These are phyloP conservation scores for Tylopilus balloui DNA, from an alignment of 768 basidiomycete species.

Conservation along the genomic window DNA sequence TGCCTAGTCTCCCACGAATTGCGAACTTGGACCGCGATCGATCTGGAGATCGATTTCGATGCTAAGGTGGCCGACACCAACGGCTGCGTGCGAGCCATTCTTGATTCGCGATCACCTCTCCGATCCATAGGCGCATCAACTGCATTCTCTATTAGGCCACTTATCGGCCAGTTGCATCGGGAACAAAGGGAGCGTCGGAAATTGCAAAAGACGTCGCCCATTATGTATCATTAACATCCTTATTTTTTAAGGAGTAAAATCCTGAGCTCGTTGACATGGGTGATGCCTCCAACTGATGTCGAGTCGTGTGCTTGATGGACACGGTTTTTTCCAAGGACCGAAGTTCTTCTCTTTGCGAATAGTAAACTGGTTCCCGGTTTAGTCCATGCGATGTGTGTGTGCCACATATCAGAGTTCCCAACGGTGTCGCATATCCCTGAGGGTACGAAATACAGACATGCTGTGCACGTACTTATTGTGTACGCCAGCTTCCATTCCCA, in stretches of 20 bases:
- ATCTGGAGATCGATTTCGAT: slow-evolving; percentile 15
- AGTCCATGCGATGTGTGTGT: not conserved
- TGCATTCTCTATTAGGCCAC: slow-evolving; percentile 1
- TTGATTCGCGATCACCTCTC: slow-evolving; percentile 9
- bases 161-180: not conserved
- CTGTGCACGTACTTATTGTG: not conserved
- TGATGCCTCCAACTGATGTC: not conserved
- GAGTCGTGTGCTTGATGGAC: not conserved
- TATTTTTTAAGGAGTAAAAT: not conserved
- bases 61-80: slow-evolving; percentile 1
- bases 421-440: slow-evolving; percentile 1
- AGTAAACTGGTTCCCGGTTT: slow-evolving; percentile 1
- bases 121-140: slow-evolving; percentile 7
- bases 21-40: slow-evolving; percentile 5
- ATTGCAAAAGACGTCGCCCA: slow-evolving; percentile 2
- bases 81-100: not conserved
- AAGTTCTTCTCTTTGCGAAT: not conserved
- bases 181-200: not conserved
- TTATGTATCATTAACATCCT: not conserved
- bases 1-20: slow-evolving; percentile 1
- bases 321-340: not conserved
- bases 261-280: slow-evolving; percentile 1
- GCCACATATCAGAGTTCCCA: not conserved
- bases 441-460: no score
- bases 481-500: slow-evolving; percentile 10